These are phyloP conservation scores for Cyberlindnera meyerae DNA, from an alignment of 805 yeast species.

Conservation along the genomic window DNA sequence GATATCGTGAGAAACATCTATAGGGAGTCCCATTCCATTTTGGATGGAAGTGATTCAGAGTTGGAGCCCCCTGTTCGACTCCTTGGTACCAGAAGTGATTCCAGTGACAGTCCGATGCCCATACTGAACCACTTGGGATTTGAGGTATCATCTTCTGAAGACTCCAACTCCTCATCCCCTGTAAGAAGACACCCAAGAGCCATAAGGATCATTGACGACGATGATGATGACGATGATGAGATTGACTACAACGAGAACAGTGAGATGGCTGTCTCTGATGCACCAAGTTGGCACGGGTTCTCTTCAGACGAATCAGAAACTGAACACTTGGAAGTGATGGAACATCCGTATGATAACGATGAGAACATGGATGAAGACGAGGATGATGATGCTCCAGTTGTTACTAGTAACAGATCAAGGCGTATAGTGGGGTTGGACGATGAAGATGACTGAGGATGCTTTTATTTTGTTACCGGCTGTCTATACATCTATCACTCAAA, in stretches of 20 bases:
- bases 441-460: slow-evolving; percentile 1
- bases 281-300: slow-evolving; percentile 7
- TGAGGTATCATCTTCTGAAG: too few species aligned
- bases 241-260: slow-evolving; percentile 6
- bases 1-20: too few species aligned
- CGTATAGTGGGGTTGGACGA: not conserved
- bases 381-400: not conserved
- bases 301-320: too few species aligned
- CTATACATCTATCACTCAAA: slow-evolving; percentile 5
- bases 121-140: too few species aligned
- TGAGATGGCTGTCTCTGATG: slow-evolving; percentile 1
- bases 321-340: too few species aligned
- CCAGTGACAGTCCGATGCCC: too few species aligned
- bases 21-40: too few species aligned
- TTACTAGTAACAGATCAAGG: too few species aligned
- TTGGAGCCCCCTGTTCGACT: not conserved
- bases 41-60: not conserved
- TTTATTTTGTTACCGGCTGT: not conserved
- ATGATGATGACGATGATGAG: slow-evolving; percentile 4
- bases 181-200: too few species aligned
- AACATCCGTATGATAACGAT: not conserved
- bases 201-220: not conserved
- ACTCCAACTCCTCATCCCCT: too few species aligned
- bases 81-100: too few species aligned
- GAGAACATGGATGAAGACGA: not conserved